Percentiles rank a stretch among this genome's conserved stretches.
Evolutionary conservation across 2,329 filamentous ascomycete species (phyloP).

Genomic region (Alternaria triticimaculans): DNA sequence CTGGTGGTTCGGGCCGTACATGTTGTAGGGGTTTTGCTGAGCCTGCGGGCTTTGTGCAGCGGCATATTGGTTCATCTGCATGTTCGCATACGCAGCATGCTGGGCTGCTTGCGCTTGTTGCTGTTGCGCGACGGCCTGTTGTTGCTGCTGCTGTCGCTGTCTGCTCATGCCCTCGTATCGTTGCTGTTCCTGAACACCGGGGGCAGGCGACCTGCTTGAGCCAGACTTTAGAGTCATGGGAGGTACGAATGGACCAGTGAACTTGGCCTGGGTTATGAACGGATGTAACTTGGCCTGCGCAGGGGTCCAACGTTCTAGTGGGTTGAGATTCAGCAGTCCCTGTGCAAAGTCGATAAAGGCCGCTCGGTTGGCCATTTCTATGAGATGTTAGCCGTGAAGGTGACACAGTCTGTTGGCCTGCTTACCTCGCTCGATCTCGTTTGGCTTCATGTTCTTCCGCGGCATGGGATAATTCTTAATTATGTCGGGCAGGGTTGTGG

Average conservation of each 20-base stretch:
- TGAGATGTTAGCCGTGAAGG: constrained; percentile 18
- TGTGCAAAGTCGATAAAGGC: constrained; percentile 99
- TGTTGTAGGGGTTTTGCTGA: constrained; percentile 75
- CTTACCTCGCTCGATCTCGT: constrained; percentile 92
- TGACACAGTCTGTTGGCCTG: neutral
- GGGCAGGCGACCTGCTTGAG: constrained; percentile 85
- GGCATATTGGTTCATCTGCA: constrained; percentile 65
- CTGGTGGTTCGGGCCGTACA: constrained; percentile 73
- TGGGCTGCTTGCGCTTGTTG: constrained; percentile 61
- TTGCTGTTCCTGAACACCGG: constrained; percentile 93
- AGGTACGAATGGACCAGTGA: constrained; percentile 92
- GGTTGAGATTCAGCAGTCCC: constrained; percentile 91
- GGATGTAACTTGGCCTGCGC: constrained; percentile 97
- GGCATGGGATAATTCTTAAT: constrained; percentile 99
- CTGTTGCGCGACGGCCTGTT: constrained; percentile 63
- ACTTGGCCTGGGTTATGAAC: constrained; percentile 98
- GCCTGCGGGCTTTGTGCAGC: constrained; percentile 52
- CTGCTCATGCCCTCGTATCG: constrained; percentile 94
- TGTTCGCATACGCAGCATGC: constrained; percentile 69
- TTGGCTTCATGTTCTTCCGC: constrained; percentile 98
- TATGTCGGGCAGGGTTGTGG: constrained; percentile 91
- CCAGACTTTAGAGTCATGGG: constrained; percentile 95
- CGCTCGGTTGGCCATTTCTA: constrained; percentile 98
- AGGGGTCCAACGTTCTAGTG: constrained; percentile 94
- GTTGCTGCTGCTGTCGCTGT: constrained; percentile 73